phyloP scores from a whole-genome alignment of 2,329 filamentous ascomycete species.

The Botrytis squamosa region DNA sequence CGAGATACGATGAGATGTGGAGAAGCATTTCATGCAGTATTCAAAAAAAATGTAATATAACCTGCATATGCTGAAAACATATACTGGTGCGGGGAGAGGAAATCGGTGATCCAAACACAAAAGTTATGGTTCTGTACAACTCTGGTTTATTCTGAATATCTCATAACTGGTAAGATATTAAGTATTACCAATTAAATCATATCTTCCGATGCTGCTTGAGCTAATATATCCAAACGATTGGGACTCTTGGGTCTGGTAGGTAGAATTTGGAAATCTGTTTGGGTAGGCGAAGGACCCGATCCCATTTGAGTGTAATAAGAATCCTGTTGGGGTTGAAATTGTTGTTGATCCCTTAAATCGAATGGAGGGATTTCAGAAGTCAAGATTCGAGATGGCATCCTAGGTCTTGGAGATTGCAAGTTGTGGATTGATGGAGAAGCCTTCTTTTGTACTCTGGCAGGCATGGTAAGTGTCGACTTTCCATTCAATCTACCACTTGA shows the following conservation, averaged over 20 bases:
- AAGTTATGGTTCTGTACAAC: background rate
- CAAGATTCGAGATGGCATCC: background rate
- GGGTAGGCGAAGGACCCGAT: background rate
- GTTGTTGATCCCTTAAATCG: background rate
- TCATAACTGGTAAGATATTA: background rate
- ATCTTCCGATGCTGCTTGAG: conserved; percentile 4
- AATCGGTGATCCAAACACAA: background rate
- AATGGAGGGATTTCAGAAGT: background rate
- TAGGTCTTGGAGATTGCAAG: background rate
- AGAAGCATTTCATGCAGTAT: background rate
- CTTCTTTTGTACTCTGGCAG: conserved; percentile 11
- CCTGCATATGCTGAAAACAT: background rate
- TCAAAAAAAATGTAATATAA: background rate
- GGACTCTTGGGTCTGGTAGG: background rate
- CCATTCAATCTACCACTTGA: conserved; percentile 4
- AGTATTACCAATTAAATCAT: background rate
- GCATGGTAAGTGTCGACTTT: conserved; percentile 1
- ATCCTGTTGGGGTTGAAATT: background rate
- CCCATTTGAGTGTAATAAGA: background rate
- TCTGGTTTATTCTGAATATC: background rate
- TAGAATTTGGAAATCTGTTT: background rate
- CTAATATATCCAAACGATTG: conserved; percentile 13
- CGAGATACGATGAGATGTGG: background rate
- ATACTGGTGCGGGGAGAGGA: background rate
- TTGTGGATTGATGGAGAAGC: conserved; percentile 6